Evolutionary conservation across 495 filamentous ascomycete genomes (phyloP).

Genomic region (Aspergillus panamensis): DNA sequence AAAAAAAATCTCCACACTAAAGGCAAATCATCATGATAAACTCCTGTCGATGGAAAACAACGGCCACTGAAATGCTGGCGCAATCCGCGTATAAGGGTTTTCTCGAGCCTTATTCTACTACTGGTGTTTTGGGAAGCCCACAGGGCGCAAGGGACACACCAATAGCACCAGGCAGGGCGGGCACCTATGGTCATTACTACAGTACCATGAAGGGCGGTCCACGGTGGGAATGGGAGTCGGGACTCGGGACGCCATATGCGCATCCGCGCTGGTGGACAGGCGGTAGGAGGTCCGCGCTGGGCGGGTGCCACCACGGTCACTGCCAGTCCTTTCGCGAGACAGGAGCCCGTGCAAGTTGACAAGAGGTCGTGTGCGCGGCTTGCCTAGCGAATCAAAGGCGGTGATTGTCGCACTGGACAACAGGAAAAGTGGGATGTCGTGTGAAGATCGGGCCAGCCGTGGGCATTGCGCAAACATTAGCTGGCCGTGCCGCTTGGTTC

Average conservation of each 20-base stretch:
- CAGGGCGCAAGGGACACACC: too few species aligned
- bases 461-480: neutral
- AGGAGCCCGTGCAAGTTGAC: conserved; percentile 2
- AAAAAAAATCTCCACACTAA: conserved; percentile 7
- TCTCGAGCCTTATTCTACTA: neutral
- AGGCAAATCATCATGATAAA: conserved; percentile 6
- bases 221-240: too few species aligned
- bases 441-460: neutral
- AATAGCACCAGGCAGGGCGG: too few species aligned
- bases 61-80: neutral
- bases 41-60: conserved; percentile 1
- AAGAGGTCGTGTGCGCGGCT: conserved; percentile 1
- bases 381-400: conserved; percentile 16
- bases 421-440: conserved; percentile 5
- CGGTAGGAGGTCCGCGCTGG: conserved; percentile 5
- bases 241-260: conserved; percentile 1
- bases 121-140: too few species aligned
- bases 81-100: conserved; percentile 7
- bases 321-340: conserved; percentile 2
- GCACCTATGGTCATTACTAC: too few species aligned
- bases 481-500: conserved; percentile 6
- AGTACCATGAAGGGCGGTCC: too few species aligned
- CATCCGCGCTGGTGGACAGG: conserved; percentile 14
- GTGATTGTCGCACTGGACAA: conserved; percentile 2
- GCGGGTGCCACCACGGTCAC: conserved; percentile 6